Percentiles rank a stretch among this genome's conserved stretches.
phyloP scores from a whole-genome alignment of 2,329 filamentous ascomycete genomes.

The Aspergillus chevalieri region DNA sequence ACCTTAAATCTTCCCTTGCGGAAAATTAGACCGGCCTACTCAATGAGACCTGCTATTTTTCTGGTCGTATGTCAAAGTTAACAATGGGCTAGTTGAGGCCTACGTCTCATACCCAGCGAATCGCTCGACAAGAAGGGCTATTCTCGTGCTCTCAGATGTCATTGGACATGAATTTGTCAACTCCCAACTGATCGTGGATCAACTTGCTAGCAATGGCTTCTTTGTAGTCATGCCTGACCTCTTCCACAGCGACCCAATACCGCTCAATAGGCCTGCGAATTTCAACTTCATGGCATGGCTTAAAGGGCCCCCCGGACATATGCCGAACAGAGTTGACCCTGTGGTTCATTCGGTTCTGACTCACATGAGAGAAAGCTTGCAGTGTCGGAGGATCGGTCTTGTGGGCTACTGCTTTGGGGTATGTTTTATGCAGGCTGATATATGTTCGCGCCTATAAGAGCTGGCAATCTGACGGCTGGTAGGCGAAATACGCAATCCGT shows the following conservation, averaged over 20 bases:
- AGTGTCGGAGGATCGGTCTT: slow-evolving; percentile 32
- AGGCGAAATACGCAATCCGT: slow-evolving; percentile 58
- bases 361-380: slow-evolving; percentile 24
- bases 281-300: slow-evolving; percentile 48
- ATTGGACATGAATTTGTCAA: slow-evolving; percentile 51
- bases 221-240: slow-evolving; percentile 61
- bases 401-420: slow-evolving; percentile 48
- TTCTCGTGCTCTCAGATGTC: slow-evolving; percentile 51
- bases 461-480: neutral
- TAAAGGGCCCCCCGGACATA: slow-evolving; percentile 38
- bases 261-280: slow-evolving; percentile 45
- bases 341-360: slow-evolving; percentile 41
- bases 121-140: slow-evolving; percentile 43
- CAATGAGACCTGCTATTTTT: neutral
- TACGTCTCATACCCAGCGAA: slow-evolving; percentile 47
- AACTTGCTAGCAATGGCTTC: slow-evolving; percentile 65
- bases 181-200: slow-evolving; percentile 60
- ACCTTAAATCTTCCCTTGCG: neutral
- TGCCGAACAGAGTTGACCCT: slow-evolving; percentile 41
- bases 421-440: neutral
- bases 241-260: slow-evolving; percentile 58
- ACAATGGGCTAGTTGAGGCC: slow-evolving; percentile 36
- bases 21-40: too few species aligned
- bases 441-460: neutral
- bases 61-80: neutral